Percentiles rank a stretch among this genome's conserved stretches.
Conservation (phyloP, 129 eudicot genomes). For the Arctium lappa region DNA sequence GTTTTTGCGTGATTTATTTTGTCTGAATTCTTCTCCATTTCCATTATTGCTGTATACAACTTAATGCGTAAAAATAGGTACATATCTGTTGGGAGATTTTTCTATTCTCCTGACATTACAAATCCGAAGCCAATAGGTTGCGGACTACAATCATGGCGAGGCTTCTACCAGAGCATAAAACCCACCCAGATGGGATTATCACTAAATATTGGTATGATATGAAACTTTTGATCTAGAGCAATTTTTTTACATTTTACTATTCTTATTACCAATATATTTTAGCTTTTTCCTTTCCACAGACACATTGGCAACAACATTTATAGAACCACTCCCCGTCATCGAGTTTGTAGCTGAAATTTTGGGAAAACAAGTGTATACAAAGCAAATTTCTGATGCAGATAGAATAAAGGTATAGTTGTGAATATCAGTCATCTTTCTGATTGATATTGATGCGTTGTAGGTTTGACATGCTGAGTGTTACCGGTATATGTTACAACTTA, state of each 20-base stretch:
- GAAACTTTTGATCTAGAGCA: neutral
- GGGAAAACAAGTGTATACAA: constrained; percentile 56
- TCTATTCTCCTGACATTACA: constrained; percentile 63
- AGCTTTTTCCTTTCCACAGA: constrained; percentile 31
- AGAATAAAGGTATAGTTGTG: constrained; percentile 51
- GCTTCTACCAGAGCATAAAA: constrained; percentile 79
- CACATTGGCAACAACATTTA: constrained; percentile 70
- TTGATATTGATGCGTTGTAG: neutral
- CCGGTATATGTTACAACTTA: no score
- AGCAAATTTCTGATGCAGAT: constrained; percentile 72
- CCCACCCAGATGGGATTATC: constrained; percentile 93
- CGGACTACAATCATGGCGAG: constrained; percentile 84
- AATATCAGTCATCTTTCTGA: neutral
- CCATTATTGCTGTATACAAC: neutral
- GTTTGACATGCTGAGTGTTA: neutral
- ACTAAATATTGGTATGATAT: constrained; percentile 57
- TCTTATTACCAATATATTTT: neutral
- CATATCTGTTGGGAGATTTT: constrained; percentile 69
- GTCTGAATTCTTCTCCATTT: neutral
- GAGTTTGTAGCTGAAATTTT: constrained; percentile 74
- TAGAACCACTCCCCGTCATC: constrained; percentile 77
- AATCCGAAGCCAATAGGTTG: constrained; percentile 60
- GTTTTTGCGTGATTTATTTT: neutral
- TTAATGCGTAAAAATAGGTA: constrained; percentile 37
- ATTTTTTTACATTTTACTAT: neutral